Evolutionary conservation across 108 stramenopile genomes (phyloP).

Genomic region (Cyclotella kingstonii): DNA sequence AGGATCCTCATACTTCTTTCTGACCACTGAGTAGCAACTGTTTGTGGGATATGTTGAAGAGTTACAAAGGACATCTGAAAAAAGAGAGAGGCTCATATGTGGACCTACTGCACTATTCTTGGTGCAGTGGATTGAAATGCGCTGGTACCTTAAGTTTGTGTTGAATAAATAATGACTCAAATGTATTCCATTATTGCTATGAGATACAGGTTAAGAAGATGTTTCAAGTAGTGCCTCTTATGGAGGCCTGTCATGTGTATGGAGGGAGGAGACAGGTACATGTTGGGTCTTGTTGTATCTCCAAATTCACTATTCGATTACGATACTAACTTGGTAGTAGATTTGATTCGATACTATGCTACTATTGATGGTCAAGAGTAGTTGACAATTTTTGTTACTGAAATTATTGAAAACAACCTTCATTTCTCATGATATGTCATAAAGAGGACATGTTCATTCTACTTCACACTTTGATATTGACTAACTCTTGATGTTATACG

Average conservation of each 20-base stretch:
- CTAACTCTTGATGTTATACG: too few relatives aligned
- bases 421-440: constrained; percentile 44
- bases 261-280: constrained; percentile 51
- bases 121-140: constrained; percentile 29
- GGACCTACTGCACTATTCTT: constrained; percentile 37
- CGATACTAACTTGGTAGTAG: constrained; percentile 29
- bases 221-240: constrained; percentile 65
- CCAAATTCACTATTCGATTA: constrained; percentile 6
- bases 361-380: constrained; percentile 42
- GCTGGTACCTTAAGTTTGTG: constrained; percentile 18
- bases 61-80: constrained; percentile 27
- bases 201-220: constrained; percentile 39
- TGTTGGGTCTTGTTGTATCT: constrained; percentile 49
- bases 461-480: too few relatives aligned
- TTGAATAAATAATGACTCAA: neutral
- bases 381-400: constrained; percentile 52
- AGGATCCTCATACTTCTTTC: neutral
- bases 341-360: constrained; percentile 52
- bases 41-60: constrained; percentile 51
- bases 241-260: constrained; percentile 52
- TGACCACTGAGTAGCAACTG: constrained; percentile 14
- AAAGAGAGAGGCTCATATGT: constrained; percentile 16
- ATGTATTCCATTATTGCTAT: neutral
- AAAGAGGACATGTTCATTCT: too few relatives aligned
- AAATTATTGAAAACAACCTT: constrained; percentile 64